Conservation (phyloP, 768 basidiomycete species). For the Pseudohyphozyma bogoriensis region DNA sequence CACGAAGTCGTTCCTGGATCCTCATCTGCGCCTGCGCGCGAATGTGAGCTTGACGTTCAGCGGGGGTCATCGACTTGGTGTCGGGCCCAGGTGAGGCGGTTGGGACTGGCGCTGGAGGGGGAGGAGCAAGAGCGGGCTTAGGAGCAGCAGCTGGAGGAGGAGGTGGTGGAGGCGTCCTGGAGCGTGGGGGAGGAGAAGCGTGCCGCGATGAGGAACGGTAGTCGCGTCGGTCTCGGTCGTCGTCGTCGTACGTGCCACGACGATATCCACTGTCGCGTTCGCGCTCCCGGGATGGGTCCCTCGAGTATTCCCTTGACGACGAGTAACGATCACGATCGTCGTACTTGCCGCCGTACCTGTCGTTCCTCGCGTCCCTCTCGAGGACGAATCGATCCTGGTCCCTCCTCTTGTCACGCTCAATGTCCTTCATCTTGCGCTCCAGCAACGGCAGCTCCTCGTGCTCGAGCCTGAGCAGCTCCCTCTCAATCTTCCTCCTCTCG, state of each 20-base stretch:
- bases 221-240: slow-evolving; percentile 28
- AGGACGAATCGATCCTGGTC: slow-evolving; percentile 69
- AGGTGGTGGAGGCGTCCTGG: slow-evolving; percentile 26
- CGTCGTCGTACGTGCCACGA: slow-evolving; percentile 25
- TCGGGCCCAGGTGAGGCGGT: slow-evolving; percentile 36
- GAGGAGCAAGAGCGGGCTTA: slow-evolving; percentile 34
- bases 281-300: slow-evolving; percentile 32
- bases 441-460: slow-evolving; percentile 87
- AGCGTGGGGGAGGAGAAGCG: slow-evolving; percentile 39
- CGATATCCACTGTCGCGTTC: slow-evolving; percentile 21
- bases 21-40: slow-evolving; percentile 69
- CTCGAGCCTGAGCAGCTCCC: slow-evolving; percentile 72
- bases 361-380: slow-evolving; percentile 75
- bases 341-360: slow-evolving; percentile 42
- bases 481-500: slow-evolving; percentile 72
- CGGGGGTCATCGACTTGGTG: slow-evolving; percentile 66
- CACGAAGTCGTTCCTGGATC: slow-evolving; percentile 72
- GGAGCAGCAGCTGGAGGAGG: slow-evolving; percentile 15
- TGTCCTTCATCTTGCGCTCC: slow-evolving; percentile 67
- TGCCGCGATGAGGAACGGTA: slow-evolving; percentile 44
- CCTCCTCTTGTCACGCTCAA: slow-evolving; percentile 63
- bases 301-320: slow-evolving; percentile 28
- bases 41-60: slow-evolving; percentile 67
- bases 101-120: slow-evolving; percentile 45
- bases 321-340: slow-evolving; percentile 33